A percentile compares a stretch with the other conserved stretches of the same genome.
These are phyloP conservation scores for Conticribra guillardii DNA, from an alignment of 108 stramenopile species.

Conservation along the genomic window DNA sequence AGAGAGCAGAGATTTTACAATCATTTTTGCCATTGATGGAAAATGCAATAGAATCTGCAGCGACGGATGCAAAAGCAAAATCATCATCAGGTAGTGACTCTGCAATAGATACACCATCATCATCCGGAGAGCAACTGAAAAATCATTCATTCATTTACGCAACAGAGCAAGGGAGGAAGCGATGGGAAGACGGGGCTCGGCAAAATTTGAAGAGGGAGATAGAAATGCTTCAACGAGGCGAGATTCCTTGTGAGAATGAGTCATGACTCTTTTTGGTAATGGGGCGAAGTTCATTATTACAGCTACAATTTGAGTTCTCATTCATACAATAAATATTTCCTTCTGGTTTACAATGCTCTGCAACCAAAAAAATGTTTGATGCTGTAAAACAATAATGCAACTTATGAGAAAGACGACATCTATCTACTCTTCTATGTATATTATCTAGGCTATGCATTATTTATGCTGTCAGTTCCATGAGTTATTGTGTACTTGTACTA, in stretches of 20 bases:
- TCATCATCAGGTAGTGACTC: slow-evolving; percentile 29
- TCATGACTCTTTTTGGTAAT: neutral
- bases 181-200: slow-evolving; percentile 61
- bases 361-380: no score
- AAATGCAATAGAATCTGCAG: neutral
- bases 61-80: slow-evolving; percentile 2
- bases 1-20: slow-evolving; percentile 72
- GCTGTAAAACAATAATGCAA: no score
- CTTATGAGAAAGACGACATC: no score
- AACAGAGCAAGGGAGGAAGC: slow-evolving; percentile 49
- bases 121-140: slow-evolving; percentile 57
- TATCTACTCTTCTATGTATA: no score
- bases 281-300: no score
- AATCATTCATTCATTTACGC: slow-evolving; percentile 46
- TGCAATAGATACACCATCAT: slow-evolving; percentile 31
- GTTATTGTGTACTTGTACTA: no score
- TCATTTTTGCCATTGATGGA: slow-evolving; percentile 50
- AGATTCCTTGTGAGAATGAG: slow-evolving; percentile 54
- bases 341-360: no score
- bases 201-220: slow-evolving; percentile 71
- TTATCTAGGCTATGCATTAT: no score
- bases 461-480: no score
- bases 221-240: slow-evolving; percentile 50
- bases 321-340: no score
- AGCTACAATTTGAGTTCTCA: no score